A percentile compares a stretch with the other conserved stretches of the same genome.
Conservation (phyloP, 352 stramenopile genomes). For the Globisporangium iwayamae region DNA sequence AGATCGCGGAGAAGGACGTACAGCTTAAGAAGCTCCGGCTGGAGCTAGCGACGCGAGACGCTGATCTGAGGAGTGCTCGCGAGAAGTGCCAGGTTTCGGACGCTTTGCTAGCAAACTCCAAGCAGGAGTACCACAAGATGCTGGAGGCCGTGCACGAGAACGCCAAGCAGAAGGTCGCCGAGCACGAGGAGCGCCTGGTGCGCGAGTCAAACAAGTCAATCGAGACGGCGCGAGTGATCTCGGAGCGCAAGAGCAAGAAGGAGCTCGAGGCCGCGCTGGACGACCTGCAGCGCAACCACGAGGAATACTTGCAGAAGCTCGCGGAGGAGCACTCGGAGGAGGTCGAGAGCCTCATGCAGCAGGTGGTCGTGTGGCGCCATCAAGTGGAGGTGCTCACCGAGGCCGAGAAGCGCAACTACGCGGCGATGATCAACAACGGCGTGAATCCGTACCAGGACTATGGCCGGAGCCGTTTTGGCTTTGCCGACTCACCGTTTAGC, state of each 20-base stretch:
- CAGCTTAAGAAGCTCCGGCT: conserved; percentile 40
- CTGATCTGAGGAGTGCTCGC: conserved; percentile 33
- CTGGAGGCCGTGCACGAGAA: conserved; percentile 45
- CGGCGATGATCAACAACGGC: conserved; percentile 53
- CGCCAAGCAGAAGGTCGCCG: conserved; percentile 40
- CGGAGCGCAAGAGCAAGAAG: conserved; percentile 51
- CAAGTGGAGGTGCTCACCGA: conserved; percentile 84
- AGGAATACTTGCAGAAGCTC: conserved; percentile 76
- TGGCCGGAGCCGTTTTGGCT: conserved; percentile 48
- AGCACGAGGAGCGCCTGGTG: conserved; percentile 66
- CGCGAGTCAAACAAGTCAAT: conserved; percentile 81
- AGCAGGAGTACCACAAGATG: conserved; percentile 39
- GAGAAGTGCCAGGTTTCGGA: conserved; percentile 39
- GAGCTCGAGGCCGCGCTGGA: conserved; percentile 47
- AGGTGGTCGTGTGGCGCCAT: conserved; percentile 79
- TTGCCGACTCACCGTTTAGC: conserved; percentile 22
- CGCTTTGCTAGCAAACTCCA: conserved; percentile 24
- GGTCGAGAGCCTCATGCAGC: conserved; percentile 75
- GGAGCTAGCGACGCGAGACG: conserved; percentile 29
- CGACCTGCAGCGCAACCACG: conserved; percentile 54
- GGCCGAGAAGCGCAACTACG: conserved; percentile 76
- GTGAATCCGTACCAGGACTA: conserved; percentile 55
- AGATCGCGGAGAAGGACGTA: conserved; percentile 35
- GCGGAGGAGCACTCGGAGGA: conserved; percentile 82
- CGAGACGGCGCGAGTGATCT: conserved; percentile 49